Evolutionary conservation across 176 grass and related monocot genomes (phyloP).

Genomic region (Carex cristatella): DNA sequence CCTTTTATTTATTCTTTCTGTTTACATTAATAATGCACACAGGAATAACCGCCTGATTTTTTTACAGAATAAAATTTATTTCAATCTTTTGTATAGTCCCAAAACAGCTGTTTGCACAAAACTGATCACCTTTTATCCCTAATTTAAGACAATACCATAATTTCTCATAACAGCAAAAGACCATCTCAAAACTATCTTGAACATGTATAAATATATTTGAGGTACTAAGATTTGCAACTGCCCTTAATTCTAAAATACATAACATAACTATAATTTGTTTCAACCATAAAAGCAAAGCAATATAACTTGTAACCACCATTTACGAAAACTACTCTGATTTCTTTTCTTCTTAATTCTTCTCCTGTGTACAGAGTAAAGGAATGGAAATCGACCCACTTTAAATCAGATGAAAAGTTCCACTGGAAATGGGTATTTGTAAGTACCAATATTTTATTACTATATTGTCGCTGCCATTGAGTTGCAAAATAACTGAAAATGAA

Average conservation of each 20-base stretch:
- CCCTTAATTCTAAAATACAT: neutral
- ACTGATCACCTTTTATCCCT: neutral
- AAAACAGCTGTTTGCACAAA: neutral
- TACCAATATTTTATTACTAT: neutral
- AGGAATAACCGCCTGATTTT: neutral
- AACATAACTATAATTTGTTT: neutral
- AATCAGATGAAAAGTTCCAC: neutral
- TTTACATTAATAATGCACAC: constrained; percentile 13
- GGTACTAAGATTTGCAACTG: neutral
- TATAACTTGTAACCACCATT: neutral
- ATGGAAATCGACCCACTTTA: neutral
- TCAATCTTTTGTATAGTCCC: neutral
- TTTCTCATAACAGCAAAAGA: neutral
- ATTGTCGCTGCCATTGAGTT: neutral
- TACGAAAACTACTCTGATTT: neutral
- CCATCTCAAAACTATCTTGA: neutral
- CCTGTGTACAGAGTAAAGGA: neutral
- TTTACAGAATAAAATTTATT: neutral
- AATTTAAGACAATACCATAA: neutral
- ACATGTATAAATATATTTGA: neutral
- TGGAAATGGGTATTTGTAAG: neutral
- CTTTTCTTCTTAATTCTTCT: neutral
- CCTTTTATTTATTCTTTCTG: constrained; percentile 1
- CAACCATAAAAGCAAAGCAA: neutral
- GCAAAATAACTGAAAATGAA: neutral